Evolutionary conservation across 345 rosid species (phyloP), one percentile per base, ranked within the genome.

Genomic region (Atalantia buxifolia): DNA sequence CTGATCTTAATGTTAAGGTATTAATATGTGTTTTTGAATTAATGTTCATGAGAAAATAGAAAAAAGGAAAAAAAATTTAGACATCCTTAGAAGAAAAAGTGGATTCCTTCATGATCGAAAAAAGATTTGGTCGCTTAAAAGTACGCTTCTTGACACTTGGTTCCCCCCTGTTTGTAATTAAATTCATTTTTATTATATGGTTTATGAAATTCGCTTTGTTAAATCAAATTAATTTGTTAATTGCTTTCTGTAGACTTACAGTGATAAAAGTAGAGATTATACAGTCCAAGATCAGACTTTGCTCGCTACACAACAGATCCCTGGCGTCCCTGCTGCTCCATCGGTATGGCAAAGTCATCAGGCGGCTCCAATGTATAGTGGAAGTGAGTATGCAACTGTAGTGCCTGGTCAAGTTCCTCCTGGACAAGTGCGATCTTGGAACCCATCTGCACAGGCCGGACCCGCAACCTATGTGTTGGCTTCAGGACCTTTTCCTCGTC

Each of bases 1-100:
- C 98, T 96, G 99, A 96, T 94, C 99, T 96, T 92, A 96, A 94
- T 94, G 93, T 96, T 74, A 96, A 96, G 99, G 97, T 96, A 96
- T 90, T 89, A 83, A 88, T 84, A 84, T 84, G 81, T 86, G 90
- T 74, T 86, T 88, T 90, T 82, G 88, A 85, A 85, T 89, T 88
- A 75, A 84, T 83, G 83, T 88, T 82, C 75, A 83, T 85, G 89
- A 82, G 85, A 81, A 78, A 76, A 84, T 14, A 76, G 71, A 59
- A 64, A 67, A 9, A 4, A 72, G 70, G 48, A 79, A 82, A 84
- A 80, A 80, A 79, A 80, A 62, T 76, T 76, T 83, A 74, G 85
- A 84, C 81, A 78, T 76, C 72, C 69, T 78, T 76, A 83, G 84
- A 86, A 75, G 88, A 82, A 84, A 83, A 87, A 69, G 71, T 82